Evolutionary conservation across 257 asterid species (phyloP), one percentile per base, ranked within the genome.

Genomic region (Salvia hispanica): DNA sequence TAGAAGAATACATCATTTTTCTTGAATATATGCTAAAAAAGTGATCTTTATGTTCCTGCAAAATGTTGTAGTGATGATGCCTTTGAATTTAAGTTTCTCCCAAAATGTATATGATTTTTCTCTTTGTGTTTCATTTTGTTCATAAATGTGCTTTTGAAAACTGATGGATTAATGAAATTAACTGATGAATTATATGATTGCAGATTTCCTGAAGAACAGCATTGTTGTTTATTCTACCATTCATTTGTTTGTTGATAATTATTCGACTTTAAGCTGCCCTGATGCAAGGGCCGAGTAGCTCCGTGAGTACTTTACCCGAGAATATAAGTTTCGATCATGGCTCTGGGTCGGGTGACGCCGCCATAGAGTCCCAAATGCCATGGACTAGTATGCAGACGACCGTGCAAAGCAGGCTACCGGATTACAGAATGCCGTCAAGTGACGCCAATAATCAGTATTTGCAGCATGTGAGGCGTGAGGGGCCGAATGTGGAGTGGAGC

Each of bases 241-340:
- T 50, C 59, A 46, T 64, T 21, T 59, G 34, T 61, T 51, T 46
- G 25, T 50, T 72, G 36, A 16, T 58, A 46, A 44, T 33, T 66
- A 76, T 42, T 62, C 28, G 53, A 59, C 46, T 28, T 14, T 64
- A 78, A 25, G 31, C 31, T 2, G 82, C 80, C 83, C 84, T 72
- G 80, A 92, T 92, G 98, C 95, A 92, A 84, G 95, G 94, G 84
- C 90, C 79, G 67, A 77, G 88, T 61, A 78, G 92, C 79, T 82
- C 89, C 31, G 66, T 79, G 58, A 86, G 83, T 74, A 73, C 90
- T 64, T 80, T 85, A 67, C 95, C 93, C 9, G 96, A 91, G 64
- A 82, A 79, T 60, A 60, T 86, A 77, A 80, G 80, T 75, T 82
- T 86, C n/a, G 89, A 85, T 67, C 87, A 73, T 62, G 92, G 88